Base-by-base conservation (phyloP, 2,329 filamentous ascomycete species). In the Aureobasidium lini region DNA sequence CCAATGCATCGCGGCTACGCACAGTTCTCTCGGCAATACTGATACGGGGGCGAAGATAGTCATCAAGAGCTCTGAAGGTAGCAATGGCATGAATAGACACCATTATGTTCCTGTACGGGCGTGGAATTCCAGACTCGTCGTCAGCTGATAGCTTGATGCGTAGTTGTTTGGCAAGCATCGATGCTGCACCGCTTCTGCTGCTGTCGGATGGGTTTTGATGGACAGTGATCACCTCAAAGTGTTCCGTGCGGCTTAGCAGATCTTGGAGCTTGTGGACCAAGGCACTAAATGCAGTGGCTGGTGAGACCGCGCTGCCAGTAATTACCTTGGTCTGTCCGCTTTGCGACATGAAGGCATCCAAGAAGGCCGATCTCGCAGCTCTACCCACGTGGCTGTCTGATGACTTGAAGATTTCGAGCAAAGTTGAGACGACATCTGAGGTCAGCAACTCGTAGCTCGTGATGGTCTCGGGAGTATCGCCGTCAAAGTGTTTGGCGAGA, bases 61-160 rank as follows among this genome's bases (percentile, higher is more conserved):
- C 94, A 69, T 97, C 94, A 28, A 99, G 77, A 0, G 93, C 89
- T 72, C 96, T 97, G 78, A 99, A 97, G 0, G 92, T 97, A 2
- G 94, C 93, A 68, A 99, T 97, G 15, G 94, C 94, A 71, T 99
- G 94, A 60, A 99, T 99, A 0, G 91, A 95, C 1, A 99, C 94
- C 88, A 96, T 96, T 63, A 99, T 95, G 65, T 93, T 96, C 23
- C 89, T 84, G 70, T 95, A 97, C 0, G 87, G 81, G 37, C 86
- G 82, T 16, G 94, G 94, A 61, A 99, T 94, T 50, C 94, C 89
- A 0, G 91, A 93, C 48, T 92, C 87, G 1, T 95, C 92, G 65
- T 95, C 92, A 1, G 94, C 93, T 39, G 92, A 83, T 36, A 99
- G 80, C 66, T 90, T 92, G 46, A 99, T 81, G 36, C 93, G 85